phyloP scores from a whole-genome alignment of 1,139 yeast genomes.

The Yamadazyma sp. region DNA sequence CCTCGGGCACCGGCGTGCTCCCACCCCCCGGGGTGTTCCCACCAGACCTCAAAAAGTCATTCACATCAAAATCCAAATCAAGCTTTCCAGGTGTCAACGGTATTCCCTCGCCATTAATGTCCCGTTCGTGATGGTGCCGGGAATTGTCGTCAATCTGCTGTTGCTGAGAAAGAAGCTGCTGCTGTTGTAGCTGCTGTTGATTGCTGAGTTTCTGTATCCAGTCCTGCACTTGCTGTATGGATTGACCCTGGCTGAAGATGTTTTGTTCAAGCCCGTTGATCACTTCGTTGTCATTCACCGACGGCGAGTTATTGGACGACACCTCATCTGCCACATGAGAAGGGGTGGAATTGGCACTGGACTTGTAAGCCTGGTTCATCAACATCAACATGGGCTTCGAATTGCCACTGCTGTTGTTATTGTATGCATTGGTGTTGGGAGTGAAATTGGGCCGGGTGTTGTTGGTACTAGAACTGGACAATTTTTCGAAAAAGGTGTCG shows the following conservation, averaged over 20 bases:
- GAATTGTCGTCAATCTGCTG: conserved; percentile 9
- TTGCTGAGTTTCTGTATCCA: conserved; percentile 51
- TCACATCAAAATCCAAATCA: conserved; percentile 38
- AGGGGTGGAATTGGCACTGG: conserved; percentile 18
- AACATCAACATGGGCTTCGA: conserved; percentile 42
- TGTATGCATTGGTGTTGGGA: conserved; percentile 3
- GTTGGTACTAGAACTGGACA: conserved; percentile 2
- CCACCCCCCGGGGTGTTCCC: conserved; percentile 13
- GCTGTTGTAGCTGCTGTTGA: conserved; percentile 36
- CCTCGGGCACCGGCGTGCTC: conserved; percentile 1
- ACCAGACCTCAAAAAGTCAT: conserved; percentile 28
- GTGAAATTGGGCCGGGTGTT: background rate
- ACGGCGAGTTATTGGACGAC: background rate
- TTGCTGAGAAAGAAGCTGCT: conserved; percentile 17
- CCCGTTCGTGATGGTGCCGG: background rate
- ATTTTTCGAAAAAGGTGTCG: conserved; percentile 15
- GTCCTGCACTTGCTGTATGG: conserved; percentile 59
- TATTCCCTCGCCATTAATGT: background rate
- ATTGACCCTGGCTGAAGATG: conserved; percentile 51
- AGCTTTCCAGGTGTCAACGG: conserved; percentile 14
- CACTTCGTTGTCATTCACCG: conserved; percentile 16
- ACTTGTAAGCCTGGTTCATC: conserved; percentile 38
- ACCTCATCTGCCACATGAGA: background rate
- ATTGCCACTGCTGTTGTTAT: conserved; percentile 13
- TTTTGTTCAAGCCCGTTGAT: conserved; percentile 44